Evolutionary conservation across 768 basidiomycete genomes (phyloP).

Genomic region (Boletus speciosus): DNA sequence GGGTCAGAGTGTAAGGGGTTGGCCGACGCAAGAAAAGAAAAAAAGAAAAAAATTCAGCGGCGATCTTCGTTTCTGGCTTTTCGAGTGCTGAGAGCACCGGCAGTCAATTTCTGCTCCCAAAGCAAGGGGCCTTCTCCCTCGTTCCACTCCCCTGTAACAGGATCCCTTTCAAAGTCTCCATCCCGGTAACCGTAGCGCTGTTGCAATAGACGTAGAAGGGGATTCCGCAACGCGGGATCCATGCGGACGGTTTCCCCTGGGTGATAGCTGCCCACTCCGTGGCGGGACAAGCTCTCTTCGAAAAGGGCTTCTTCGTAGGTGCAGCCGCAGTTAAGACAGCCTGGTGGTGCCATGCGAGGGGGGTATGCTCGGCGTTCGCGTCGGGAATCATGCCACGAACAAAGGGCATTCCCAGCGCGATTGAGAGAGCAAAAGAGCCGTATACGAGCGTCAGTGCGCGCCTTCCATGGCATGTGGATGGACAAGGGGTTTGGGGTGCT

Average conservation of each 20-base stretch:
- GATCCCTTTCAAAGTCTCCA: constrained; percentile 80
- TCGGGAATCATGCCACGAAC: constrained; percentile 87
- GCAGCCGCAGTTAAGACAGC: constrained; percentile 83
- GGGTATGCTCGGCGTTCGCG: constrained; percentile 76
- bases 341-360: constrained; percentile 75
- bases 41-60: constrained; percentile 22
- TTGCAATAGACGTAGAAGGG: constrained; percentile 68
- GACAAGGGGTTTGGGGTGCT: constrained; percentile 39
- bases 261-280: constrained; percentile 76
- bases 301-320: constrained; percentile 82
- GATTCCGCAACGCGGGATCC: constrained; percentile 84
- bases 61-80: constrained; percentile 39
- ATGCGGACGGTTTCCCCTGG: constrained; percentile 85
- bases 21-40: neutral
- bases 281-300: constrained; percentile 77
- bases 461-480: constrained; percentile 58
- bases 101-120: constrained; percentile 59
- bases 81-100: constrained; percentile 35
- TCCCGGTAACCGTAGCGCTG: constrained; percentile 75
- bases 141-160: constrained; percentile 61
- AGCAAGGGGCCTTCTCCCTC: constrained; percentile 57
- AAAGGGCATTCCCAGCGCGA: constrained; percentile 83
- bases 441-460: constrained; percentile 69
- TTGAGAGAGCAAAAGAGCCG: constrained; percentile 77
- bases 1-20: constrained; percentile 9